These are phyloP conservation scores for Termitomyces sp. DNA, from an alignment of 768 basidiomycete genomes.

Conservation along the genomic window DNA sequence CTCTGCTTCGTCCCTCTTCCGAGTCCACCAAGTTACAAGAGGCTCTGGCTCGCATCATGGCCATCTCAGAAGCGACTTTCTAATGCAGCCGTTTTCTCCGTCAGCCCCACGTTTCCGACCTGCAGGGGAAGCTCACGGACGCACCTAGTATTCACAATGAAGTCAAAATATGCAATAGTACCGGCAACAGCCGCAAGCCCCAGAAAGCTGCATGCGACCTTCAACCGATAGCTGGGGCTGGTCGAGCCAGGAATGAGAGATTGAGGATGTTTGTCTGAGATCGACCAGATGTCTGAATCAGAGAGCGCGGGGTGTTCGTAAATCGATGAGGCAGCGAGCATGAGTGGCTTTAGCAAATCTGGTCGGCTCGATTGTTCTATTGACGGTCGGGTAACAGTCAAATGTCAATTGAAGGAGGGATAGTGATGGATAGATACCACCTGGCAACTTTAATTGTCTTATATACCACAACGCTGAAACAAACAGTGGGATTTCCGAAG, in stretches of 20 bases:
- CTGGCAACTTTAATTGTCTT: background rate
- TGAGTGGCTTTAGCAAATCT: background rate
- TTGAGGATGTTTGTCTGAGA: constrained; percentile 4
- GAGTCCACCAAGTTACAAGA: background rate
- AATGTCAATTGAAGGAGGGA: background rate
- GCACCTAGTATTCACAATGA: background rate
- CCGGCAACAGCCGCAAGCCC: constrained; percentile 3
- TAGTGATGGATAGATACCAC: background rate
- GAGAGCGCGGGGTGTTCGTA: constrained; percentile 13
- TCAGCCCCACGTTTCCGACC: background rate
- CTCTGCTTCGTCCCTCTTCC: background rate
- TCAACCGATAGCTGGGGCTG: background rate
- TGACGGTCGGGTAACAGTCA: background rate
- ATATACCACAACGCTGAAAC: background rate
- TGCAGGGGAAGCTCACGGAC: background rate
- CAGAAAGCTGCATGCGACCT: constrained; percentile 4
- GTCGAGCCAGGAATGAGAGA: background rate
- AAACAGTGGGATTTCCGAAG: constrained; percentile 3
- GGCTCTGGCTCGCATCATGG: background rate
- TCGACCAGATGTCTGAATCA: constrained; percentile 11
- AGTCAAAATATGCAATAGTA: background rate
- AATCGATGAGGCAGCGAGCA: constrained; percentile 12
- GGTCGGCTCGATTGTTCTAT: background rate
- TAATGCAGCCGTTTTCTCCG: background rate
- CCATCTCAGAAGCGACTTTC: background rate